These are phyloP conservation scores for Solanum hybrid DNA, from an alignment of 305 asterid genomes.

Conservation along the genomic window DNA sequence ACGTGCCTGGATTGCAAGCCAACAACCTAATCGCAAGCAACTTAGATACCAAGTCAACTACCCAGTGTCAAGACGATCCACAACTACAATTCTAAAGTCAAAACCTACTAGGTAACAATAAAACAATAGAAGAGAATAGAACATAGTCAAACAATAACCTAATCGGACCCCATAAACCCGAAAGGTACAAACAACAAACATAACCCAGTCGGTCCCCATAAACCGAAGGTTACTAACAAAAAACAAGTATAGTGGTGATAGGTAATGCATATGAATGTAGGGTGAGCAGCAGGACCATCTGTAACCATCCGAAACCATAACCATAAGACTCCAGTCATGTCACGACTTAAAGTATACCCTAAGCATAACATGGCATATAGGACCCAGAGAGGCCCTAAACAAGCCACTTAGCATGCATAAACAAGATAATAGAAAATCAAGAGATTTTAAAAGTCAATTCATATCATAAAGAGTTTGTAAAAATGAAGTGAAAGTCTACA, in stretches of 20 bases:
- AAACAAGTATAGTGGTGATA: not conserved
- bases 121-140: not conserved
- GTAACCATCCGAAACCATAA: not conserved
- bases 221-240: not conserved
- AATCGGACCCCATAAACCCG: not conserved
- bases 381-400: too few relatives aligned
- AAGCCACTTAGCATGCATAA: too few relatives aligned
- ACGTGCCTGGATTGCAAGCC: too few relatives aligned
- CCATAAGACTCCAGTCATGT: not conserved
- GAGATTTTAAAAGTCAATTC: too few relatives aligned
- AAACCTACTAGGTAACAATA: not conserved
- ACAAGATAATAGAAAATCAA: too few relatives aligned
- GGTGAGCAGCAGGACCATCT: not conserved
- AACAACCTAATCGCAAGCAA: too few relatives aligned
- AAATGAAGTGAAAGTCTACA: too few relatives aligned
- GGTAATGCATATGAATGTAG: not conserved
- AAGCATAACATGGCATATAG: too few relatives aligned
- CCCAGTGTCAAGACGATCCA: not conserved
- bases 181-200: not conserved
- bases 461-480: too few relatives aligned
- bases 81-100: not conserved
- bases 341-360: too few relatives aligned
- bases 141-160: not conserved
- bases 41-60: too few relatives aligned
- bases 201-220: not conserved